Percentiles rank a stretch among this genome's conserved stretches.
Evolutionary conservation across 306 rosid genomes (phyloP).

Genomic region (Lotus japonicus): DNA sequence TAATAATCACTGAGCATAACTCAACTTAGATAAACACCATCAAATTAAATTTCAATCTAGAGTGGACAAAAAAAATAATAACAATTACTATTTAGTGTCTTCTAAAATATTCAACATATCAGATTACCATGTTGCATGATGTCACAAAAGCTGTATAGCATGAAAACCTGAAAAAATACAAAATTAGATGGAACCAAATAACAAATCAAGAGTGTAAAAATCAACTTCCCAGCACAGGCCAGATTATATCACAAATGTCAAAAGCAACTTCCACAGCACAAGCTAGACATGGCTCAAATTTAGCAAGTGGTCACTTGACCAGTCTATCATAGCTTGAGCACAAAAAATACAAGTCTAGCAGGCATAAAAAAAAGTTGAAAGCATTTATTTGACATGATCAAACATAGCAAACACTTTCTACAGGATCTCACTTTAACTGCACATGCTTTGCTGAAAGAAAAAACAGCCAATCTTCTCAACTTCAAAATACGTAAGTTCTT

Average conservation of each 20-base stretch:
- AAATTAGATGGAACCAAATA: too few relatives aligned
- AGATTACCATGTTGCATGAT: too few relatives aligned
- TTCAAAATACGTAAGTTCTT: background rate
- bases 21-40: too few relatives aligned
- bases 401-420: background rate
- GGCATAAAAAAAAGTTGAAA: background rate
- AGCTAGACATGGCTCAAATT: background rate
- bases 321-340: background rate
- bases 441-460: background rate
- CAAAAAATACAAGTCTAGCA: background rate
- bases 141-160: too few relatives aligned
- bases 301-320: background rate
- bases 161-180: too few relatives aligned
- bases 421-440: background rate
- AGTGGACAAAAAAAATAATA: too few relatives aligned
- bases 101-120: too few relatives aligned
- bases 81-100: too few relatives aligned
- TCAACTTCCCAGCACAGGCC: background rate
- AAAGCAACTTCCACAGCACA: background rate
- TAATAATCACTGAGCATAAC: too few relatives aligned
- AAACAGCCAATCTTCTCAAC: background rate
- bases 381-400: background rate
- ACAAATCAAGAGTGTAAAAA: background rate
- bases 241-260: background rate
- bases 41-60: too few relatives aligned